Percentiles rank a stretch among this genome's conserved stretches.
phyloP scores from a whole-genome alignment of 805 yeast genomes.

The Yamadazyma nakazawae region DNA sequence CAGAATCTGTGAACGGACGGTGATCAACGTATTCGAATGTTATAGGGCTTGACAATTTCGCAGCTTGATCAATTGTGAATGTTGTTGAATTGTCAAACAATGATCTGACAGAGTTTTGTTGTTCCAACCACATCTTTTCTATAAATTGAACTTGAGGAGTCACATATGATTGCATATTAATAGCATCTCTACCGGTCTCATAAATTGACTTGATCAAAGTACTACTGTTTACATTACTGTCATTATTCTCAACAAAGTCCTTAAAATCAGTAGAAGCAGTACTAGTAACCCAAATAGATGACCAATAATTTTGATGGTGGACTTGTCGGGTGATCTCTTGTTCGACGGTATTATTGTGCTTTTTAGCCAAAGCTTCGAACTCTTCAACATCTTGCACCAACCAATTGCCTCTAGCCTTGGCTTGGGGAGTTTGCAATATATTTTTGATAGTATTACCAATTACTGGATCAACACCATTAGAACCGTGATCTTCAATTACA shows the following conservation, averaged over 20 bases:
- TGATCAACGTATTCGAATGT: constrained; percentile 39
- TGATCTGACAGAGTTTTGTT: constrained; percentile 22
- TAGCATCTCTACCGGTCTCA: constrained; percentile 64
- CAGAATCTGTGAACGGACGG: constrained; percentile 49
- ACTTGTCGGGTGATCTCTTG: constrained; percentile 44
- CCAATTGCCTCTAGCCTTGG: constrained; percentile 35
- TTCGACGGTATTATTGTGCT: constrained; percentile 24
- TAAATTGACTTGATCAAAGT: constrained; percentile 40
- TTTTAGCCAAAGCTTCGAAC: constrained; percentile 26
- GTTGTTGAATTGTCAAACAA: constrained; percentile 9
- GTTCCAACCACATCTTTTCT: constrained; percentile 27
- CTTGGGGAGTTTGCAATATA: constrained; percentile 21
- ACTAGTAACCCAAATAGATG: constrained; percentile 49
- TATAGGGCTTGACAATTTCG: constrained; percentile 29
- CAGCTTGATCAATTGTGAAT: constrained; percentile 15
- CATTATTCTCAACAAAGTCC: constrained; percentile 38
- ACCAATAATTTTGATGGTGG: constrained; percentile 61
- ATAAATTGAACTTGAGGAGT: constrained; percentile 41
- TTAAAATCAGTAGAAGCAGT: constrained; percentile 43
- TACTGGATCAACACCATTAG: constrained; percentile 31
- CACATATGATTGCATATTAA: constrained; percentile 41
- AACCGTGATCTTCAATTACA: constrained; percentile 29
- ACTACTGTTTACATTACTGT: constrained; percentile 26
- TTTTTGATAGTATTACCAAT: constrained; percentile 48
- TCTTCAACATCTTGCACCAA: constrained; percentile 24